Conservation (phyloP, 1,284 basidiomycete species). For the Trametes sp. region DNA sequence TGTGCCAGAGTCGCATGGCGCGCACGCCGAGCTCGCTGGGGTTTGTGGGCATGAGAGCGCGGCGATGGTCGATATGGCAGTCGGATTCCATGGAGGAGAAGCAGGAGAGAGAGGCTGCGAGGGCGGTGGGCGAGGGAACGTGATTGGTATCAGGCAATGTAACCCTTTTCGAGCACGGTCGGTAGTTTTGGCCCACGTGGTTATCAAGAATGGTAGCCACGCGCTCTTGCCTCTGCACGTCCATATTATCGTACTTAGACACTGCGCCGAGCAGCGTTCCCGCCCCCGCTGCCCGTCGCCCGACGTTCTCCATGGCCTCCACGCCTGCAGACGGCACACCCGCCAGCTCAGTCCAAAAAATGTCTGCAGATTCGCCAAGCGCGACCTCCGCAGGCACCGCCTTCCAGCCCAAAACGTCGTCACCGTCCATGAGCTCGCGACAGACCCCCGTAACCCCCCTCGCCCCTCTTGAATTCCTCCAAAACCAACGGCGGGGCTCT, state of each 20-base stretch:
- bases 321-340: conserved; percentile 30
- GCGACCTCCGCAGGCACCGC: conserved; percentile 33
- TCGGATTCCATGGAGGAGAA: conserved; percentile 18
- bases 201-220: conserved; percentile 40
- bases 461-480: conserved; percentile 77
- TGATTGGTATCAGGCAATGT: conserved; percentile 38
- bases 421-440: conserved; percentile 43
- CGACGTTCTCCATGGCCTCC: conserved; percentile 34
- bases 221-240: conserved; percentile 38
- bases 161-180: conserved; percentile 33
- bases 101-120: conserved; percentile 12
- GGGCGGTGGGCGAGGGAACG: conserved; percentile 28
- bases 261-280: conserved; percentile 29
- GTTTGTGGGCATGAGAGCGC: conserved; percentile 24
- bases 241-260: conserved; percentile 33
- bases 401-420: conserved; percentile 44
- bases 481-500: conserved; percentile 79
- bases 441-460: conserved; percentile 57
- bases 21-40: too few species aligned
- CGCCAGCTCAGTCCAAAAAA: conserved; percentile 32
- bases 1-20: conserved; percentile 6
- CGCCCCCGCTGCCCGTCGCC: conserved; percentile 25
- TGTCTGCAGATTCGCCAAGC: conserved; percentile 33
- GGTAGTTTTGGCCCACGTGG: conserved; percentile 39
- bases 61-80: conserved; percentile 27